A percentile compares a stretch with the other conserved stretches of the same genome.
phyloP scores from a whole-genome alignment of 169 alveolate genomes.

The Plasmodium berghei region DNA sequence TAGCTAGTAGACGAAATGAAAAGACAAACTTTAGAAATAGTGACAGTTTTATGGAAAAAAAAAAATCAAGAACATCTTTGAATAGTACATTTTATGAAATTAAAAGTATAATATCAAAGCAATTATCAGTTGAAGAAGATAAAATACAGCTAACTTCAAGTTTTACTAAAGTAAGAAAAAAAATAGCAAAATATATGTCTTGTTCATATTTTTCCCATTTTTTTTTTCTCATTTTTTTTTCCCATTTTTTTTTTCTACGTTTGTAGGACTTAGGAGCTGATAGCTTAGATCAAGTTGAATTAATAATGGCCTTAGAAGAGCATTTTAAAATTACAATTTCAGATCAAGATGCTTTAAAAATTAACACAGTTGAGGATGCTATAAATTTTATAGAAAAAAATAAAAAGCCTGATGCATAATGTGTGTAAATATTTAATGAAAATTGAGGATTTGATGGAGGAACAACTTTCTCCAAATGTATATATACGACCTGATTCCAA shows the following conservation, averaged over 20 bases:
- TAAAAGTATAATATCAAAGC: constrained; percentile 49
- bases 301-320: constrained; percentile 89
- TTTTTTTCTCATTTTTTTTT: background rate
- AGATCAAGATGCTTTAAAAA: constrained; percentile 85
- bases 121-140: constrained; percentile 73
- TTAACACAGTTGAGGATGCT: constrained; percentile 83
- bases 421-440: too few relatives aligned
- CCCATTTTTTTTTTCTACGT: background rate
- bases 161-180: constrained; percentile 42
- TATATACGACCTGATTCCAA: too few relatives aligned
- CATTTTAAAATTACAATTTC: constrained; percentile 86
- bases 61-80: constrained; percentile 4
- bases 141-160: constrained; percentile 34
- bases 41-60: background rate
- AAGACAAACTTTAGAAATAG: constrained; percentile 3
- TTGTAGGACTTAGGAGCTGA: constrained; percentile 90
- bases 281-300: constrained; percentile 87
- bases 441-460: too few relatives aligned
- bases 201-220: background rate
- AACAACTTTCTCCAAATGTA: too few relatives aligned
- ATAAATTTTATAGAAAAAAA: constrained; percentile 77
- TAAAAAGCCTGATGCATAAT: constrained; percentile 56
- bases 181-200: background rate
- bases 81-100: constrained; percentile 42
- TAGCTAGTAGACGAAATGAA: background rate